These are phyloP conservation scores for Yamadazyma blattariae DNA, from an alignment of 1,139 yeast genomes.

Conservation along the genomic window DNA sequence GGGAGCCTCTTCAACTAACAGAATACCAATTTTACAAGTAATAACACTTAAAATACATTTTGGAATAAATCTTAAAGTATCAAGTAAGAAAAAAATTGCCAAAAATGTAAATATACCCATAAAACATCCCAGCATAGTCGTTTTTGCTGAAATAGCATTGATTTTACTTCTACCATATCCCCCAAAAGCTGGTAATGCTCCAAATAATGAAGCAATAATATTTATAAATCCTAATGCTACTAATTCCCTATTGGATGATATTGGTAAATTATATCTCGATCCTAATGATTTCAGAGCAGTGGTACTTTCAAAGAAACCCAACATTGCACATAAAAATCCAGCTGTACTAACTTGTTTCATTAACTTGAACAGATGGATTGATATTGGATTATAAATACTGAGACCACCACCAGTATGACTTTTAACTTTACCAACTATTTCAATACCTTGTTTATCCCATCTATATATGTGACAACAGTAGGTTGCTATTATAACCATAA, in stretches of 20 bases:
- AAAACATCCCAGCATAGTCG: constrained; percentile 78
- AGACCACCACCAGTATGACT: constrained; percentile 21
- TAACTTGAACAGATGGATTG: constrained; percentile 24
- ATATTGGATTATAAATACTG: constrained; percentile 34
- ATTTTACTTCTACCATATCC: constrained; percentile 94
- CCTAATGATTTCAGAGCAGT: constrained; percentile 85
- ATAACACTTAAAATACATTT: constrained; percentile 79
- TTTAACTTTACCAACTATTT: constrained; percentile 66
- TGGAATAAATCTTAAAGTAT: constrained; percentile 72
- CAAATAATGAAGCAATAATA: constrained; percentile 61
- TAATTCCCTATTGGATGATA: constrained; percentile 72
- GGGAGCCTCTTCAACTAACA: constrained; percentile 85
- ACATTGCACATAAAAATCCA: constrained; percentile 74
- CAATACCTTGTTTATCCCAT: constrained; percentile 61
- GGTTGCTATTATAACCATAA: constrained; percentile 68
- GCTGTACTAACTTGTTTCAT: constrained; percentile 49
- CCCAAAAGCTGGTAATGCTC: constrained; percentile 91
- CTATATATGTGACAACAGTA: constrained; percentile 49
- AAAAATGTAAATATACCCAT: constrained; percentile 74
- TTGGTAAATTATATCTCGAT: constrained; percentile 61
- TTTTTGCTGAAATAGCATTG: constrained; percentile 80
- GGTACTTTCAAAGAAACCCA: constrained; percentile 92
- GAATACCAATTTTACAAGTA: constrained; percentile 75
- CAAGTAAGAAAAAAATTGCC: constrained; percentile 60
- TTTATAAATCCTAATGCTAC: constrained; percentile 84